phyloP scores from a whole-genome alignment of 1,284 basidiomycete species.

The Megacollybia platyphylla region DNA sequence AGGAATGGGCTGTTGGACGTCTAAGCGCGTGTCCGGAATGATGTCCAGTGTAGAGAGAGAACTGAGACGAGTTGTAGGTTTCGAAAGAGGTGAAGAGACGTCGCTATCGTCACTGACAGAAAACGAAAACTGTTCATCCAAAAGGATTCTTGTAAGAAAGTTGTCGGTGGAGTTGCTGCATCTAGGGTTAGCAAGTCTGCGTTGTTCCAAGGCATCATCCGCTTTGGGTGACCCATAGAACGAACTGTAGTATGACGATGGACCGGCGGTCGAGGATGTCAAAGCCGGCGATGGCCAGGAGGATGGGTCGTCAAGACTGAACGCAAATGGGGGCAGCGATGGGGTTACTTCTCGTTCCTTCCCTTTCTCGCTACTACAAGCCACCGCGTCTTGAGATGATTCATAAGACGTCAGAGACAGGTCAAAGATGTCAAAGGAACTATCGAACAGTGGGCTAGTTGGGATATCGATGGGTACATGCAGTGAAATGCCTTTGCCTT shows the following conservation, averaged over 20 bases:
- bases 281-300: conserved; percentile 47
- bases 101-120: not conserved
- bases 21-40: not conserved
- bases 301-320: conserved; percentile 10
- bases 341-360: not conserved
- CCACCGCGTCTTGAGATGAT: not conserved
- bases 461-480: conserved; percentile 30
- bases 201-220: conserved; percentile 39
- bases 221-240: conserved; percentile 25
- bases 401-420: not conserved
- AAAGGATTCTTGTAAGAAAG: not conserved
- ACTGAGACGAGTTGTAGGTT: not conserved
- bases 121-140: not conserved
- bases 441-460: conserved; percentile 7
- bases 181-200: conserved; percentile 16
- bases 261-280: conserved; percentile 16
- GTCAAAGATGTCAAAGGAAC: not conserved
- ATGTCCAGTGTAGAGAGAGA: not conserved
- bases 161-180: not conserved
- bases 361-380: not conserved
- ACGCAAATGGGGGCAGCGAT: conserved; percentile 5
- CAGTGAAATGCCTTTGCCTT: conserved; percentile 36
- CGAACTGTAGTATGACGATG: conserved; percentile 24
- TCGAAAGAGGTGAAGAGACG: not conserved
- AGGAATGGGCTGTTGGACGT: not conserved